Conservation (phyloP, 768 basidiomycete species). For the Tricholoma bakamatsutake region DNA sequence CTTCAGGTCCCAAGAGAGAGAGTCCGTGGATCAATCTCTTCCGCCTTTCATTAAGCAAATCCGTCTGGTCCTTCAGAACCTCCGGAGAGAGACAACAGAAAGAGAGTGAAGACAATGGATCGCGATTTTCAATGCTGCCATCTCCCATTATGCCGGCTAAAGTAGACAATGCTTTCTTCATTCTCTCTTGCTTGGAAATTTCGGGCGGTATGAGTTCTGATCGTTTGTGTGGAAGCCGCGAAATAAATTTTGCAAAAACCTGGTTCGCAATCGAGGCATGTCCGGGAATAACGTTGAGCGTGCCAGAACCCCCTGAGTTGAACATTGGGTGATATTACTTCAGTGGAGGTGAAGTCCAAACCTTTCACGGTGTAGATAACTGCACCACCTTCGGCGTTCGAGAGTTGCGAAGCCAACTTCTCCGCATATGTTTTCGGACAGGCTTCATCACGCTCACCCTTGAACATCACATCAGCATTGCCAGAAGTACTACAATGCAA, state of each 20-base stretch:
- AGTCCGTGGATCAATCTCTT: slow-evolving; percentile 42
- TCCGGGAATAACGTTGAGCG: slow-evolving; percentile 48
- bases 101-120: slow-evolving; percentile 58
- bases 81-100: slow-evolving; percentile 60
- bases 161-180: slow-evolving; percentile 46
- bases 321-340: not conserved
- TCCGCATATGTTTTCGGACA: slow-evolving; percentile 56
- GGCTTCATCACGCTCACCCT: slow-evolving; percentile 58
- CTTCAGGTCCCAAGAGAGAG: slow-evolving; percentile 51
- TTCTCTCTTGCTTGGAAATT: slow-evolving; percentile 37
- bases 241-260: slow-evolving; percentile 56
- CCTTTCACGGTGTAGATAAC: slow-evolving; percentile 59
- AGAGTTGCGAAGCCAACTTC: slow-evolving; percentile 40
- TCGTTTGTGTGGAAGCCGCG: slow-evolving; percentile 41
- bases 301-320: slow-evolving; percentile 46
- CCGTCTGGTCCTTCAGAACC: slow-evolving; percentile 44
- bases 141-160: slow-evolving; percentile 48
- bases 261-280: slow-evolving; percentile 60
- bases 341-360: slow-evolving; percentile 14
- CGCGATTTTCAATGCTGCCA: slow-evolving; percentile 38
- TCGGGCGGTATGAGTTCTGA: slow-evolving; percentile 41
- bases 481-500: not conserved
- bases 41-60: slow-evolving; percentile 39
- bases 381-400: slow-evolving; percentile 43
- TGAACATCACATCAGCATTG: not conserved